Evolutionary conservation across 2,329 filamentous ascomycete species (phyloP).

Genomic region (Penicillium oxalicum): DNA sequence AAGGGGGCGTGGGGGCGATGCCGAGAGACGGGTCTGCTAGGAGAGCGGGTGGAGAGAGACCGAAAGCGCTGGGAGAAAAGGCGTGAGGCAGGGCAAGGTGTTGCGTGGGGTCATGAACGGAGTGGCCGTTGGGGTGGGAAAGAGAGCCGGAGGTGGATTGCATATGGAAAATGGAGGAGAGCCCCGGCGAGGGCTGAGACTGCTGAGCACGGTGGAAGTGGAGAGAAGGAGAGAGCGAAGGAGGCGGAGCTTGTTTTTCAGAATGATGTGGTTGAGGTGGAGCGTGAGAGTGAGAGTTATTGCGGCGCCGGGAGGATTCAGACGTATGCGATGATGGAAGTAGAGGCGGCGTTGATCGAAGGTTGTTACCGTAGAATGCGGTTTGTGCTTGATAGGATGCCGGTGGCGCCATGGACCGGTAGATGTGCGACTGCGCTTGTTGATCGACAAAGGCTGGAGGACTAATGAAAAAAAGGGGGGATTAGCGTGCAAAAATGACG

Average conservation of each 20-base stretch:
- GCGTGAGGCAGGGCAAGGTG: slow-evolving; percentile 26
- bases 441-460: slow-evolving; percentile 10
- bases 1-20: slow-evolving; percentile 25
- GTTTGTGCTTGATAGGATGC: slow-evolving; percentile 9
- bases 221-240: slow-evolving; percentile 11
- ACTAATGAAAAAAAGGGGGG: slow-evolving; percentile 5
- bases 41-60: slow-evolving; percentile 30
- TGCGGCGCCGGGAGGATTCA: slow-evolving; percentile 7
- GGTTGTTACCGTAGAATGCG: slow-evolving; percentile 10
- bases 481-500: not conserved
- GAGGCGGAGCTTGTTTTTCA: slow-evolving; percentile 1
- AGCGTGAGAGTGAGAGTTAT: slow-evolving; percentile 7
- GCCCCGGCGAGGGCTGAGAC: slow-evolving; percentile 11
- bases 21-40: slow-evolving; percentile 24
- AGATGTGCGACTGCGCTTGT: slow-evolving; percentile 18
- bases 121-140: slow-evolving; percentile 13
- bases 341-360: slow-evolving; percentile 5
- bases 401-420: slow-evolving; percentile 13
- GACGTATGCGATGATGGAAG: slow-evolving; percentile 7
- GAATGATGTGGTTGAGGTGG: not conserved
- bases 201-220: slow-evolving; percentile 12
- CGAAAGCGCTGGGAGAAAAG: slow-evolving; percentile 38
- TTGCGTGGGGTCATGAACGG: slow-evolving; percentile 17
- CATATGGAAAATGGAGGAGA: slow-evolving; percentile 13
- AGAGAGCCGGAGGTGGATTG: slow-evolving; percentile 7